Evolutionary conservation across 108 stramenopile genomes (phyloP).

Genomic region (Fragilariopsis cylindrus): DNA sequence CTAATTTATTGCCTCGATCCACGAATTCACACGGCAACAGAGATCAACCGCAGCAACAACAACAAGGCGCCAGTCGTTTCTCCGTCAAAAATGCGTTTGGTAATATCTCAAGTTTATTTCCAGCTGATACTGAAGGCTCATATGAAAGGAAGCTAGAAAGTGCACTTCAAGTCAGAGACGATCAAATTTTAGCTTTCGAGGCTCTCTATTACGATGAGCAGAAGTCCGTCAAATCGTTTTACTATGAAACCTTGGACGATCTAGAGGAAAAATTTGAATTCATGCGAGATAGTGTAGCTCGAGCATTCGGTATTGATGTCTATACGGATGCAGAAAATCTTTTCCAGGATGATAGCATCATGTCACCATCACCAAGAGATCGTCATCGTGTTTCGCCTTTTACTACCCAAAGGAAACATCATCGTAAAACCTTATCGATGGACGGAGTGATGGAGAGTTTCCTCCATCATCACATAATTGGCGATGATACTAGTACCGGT

Average conservation of each 20-base stretch:
- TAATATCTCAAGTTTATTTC: neutral
- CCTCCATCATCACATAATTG: neutral
- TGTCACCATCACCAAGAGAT: neutral
- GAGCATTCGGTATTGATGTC: slow-evolving; percentile 22
- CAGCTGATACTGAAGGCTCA: slow-evolving; percentile 1
- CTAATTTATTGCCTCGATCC: neutral
- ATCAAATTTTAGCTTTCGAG: slow-evolving; percentile 28
- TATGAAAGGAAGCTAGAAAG: slow-evolving; percentile 29
- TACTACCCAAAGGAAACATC: neutral
- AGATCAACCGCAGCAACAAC: too few relatives aligned
- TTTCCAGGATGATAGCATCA: neutral
- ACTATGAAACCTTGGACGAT: slow-evolving; percentile 60
- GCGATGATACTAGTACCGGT: neutral
- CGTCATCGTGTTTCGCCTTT: slow-evolving; percentile 2
- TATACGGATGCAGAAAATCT: slow-evolving; percentile 1
- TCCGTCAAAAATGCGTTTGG: slow-evolving; percentile 1
- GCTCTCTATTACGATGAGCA: slow-evolving; percentile 44
- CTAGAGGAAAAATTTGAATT: slow-evolving; percentile 59
- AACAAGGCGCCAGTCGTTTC: neutral
- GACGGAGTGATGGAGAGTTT: neutral
- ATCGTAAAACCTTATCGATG: neutral
- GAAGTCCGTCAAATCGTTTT: slow-evolving; percentile 57
- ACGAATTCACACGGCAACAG: neutral
- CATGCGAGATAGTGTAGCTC: slow-evolving; percentile 51
- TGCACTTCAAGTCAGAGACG: slow-evolving; percentile 26